Percentiles rank a stretch among this genome's conserved stretches.
Evolutionary conservation across 257 asterid species (phyloP).

Genomic region (Euphrasia confusa): DNA sequence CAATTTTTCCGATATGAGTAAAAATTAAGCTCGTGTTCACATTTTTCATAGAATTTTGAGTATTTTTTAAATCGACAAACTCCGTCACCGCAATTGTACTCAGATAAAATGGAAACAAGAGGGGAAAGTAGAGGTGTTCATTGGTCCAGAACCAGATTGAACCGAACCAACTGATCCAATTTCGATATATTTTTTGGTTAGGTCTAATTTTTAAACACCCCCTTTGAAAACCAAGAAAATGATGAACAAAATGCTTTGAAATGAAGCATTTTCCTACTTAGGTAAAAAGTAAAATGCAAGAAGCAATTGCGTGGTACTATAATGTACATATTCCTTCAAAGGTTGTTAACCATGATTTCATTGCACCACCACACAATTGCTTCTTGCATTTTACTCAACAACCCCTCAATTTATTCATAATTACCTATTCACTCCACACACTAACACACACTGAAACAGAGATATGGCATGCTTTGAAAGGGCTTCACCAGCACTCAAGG

Average conservation of each 20-base stretch:
- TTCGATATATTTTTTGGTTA: too few relatives aligned
- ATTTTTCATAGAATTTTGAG: too few relatives aligned
- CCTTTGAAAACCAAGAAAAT: neutral
- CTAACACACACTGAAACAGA: constrained; percentile 21
- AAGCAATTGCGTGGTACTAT: neutral
- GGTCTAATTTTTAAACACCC: too few relatives aligned
- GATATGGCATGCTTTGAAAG: constrained; percentile 79
- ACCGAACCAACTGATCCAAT: too few relatives aligned
- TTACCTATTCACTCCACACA: constrained; percentile 12
- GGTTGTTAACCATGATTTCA: constrained; percentile 45
- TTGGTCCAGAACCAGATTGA: too few relatives aligned
- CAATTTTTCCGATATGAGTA: too few relatives aligned
- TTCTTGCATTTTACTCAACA: constrained; percentile 54
- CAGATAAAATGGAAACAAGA: too few relatives aligned
- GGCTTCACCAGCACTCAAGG: constrained; percentile 81
- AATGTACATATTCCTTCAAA: constrained; percentile 34
- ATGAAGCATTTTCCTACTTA: constrained; percentile 14
- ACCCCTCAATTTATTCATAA: constrained; percentile 4
- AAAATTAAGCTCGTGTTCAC: too few relatives aligned
- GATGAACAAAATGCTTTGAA: neutral
- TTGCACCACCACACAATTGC: constrained; percentile 22
- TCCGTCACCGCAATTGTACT: too few relatives aligned
- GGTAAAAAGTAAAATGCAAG: neutral
- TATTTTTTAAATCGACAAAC: too few relatives aligned
- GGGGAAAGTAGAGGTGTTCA: too few relatives aligned